These are phyloP conservation scores for Cercospora sesami DNA, from an alignment of 2,329 filamentous ascomycete genomes.

Conservation along the genomic window DNA sequence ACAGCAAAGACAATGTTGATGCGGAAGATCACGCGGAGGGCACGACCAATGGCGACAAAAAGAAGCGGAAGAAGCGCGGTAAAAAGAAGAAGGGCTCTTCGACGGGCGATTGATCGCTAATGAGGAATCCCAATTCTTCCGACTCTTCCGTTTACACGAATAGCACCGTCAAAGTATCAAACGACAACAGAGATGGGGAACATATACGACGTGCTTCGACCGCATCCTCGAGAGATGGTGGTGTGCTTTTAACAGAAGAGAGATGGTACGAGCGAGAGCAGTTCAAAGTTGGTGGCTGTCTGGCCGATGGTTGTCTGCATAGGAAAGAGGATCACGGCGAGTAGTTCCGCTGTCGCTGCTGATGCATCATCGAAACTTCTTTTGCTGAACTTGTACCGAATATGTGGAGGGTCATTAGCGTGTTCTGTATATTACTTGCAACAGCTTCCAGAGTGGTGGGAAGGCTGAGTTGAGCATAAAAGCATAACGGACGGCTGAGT, in stretches of 20 bases:
- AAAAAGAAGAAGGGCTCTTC: conserved; percentile 27
- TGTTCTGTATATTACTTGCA: conserved; percentile 7
- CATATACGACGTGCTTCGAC: not conserved
- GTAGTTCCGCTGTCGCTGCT: not conserved
- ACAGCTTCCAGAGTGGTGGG: not conserved
- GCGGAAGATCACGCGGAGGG: conserved; percentile 18
- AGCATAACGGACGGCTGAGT: not conserved
- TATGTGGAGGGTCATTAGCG: not conserved
- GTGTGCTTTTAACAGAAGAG: conserved; percentile 2
- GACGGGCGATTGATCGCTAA: conserved; percentile 14
- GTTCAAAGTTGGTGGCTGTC: conserved; percentile 10
- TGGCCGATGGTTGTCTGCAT: conserved; percentile 13
- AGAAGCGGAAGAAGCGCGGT: conserved; percentile 31
- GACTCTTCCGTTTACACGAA: not conserved
- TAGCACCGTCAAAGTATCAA: not conserved
- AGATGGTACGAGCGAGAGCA: conserved; percentile 17
- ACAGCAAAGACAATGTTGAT: not conserved
- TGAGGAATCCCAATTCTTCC: not conserved
- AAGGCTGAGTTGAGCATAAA: not conserved
- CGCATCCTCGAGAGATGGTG: conserved; percentile 4
- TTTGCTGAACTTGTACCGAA: not conserved
- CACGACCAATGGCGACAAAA: conserved; percentile 18
- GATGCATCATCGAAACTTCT: not conserved
- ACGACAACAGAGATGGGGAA: not conserved
- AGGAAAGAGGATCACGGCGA: conserved; percentile 5